Percentiles rank a stretch among this genome's conserved stretches.
Evolutionary conservation across 2,329 filamentous ascomycete genomes (phyloP).

Genomic region (Bipolaris oryzae): DNA sequence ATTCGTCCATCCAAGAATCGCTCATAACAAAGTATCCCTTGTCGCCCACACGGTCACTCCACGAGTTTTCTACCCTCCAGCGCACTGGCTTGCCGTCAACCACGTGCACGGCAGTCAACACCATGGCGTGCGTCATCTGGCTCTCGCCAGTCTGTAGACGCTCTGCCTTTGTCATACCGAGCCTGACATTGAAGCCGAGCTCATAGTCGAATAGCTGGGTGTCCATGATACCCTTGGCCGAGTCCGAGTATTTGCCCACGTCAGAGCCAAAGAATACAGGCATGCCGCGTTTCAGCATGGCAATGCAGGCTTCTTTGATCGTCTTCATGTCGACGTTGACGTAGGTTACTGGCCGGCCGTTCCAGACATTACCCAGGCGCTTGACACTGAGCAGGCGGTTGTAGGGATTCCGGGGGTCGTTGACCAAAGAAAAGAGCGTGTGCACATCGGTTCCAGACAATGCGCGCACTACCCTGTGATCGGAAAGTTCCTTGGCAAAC

Average conservation of each 20-base stretch:
- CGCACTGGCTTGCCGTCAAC: conserved; percentile 69
- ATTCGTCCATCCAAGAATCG: conserved; percentile 69
- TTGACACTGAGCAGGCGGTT: conserved; percentile 75
- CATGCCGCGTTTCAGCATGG: conserved; percentile 77
- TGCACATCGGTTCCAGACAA: conserved; percentile 66
- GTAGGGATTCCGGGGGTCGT: conserved; percentile 81
- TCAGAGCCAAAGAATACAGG: conserved; percentile 91
- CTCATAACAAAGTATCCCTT: conserved; percentile 91
- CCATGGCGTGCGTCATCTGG: conserved; percentile 92
- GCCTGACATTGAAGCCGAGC: conserved; percentile 78
- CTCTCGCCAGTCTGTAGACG: conserved; percentile 75
- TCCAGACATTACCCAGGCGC: conserved; percentile 80
- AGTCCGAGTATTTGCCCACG: conserved; percentile 81
- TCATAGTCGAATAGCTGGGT: conserved; percentile 76
- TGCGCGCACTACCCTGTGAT: conserved; percentile 62
- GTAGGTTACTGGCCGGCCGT: conserved; percentile 76
- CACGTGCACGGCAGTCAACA: conserved; percentile 83
- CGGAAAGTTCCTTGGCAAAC: conserved; percentile 73
- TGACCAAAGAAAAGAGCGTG: conserved; percentile 78
- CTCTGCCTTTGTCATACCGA: conserved; percentile 77
- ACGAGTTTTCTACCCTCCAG: conserved; percentile 89
- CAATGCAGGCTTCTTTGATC: conserved; percentile 75
- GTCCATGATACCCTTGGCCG: conserved; percentile 76
- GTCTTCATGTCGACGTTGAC: conserved; percentile 78
- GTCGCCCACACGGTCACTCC: conserved; percentile 72